Conservation (phyloP, 495 filamentous ascomycete species). For the Saxispiralis lemnorum region DNA sequence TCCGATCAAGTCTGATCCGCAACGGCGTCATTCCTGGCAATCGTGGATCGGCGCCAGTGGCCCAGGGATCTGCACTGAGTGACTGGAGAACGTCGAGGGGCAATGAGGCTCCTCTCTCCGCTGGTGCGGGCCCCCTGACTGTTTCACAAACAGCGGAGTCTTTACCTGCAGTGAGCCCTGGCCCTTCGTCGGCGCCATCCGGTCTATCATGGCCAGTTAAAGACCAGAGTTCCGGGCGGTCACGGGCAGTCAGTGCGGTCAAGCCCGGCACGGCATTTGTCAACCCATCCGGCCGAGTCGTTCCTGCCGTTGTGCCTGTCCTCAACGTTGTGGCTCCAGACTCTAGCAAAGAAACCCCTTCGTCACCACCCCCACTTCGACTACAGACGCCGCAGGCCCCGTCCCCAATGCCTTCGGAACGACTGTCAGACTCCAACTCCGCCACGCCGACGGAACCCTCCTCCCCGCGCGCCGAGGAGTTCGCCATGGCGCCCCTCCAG, state of each 20-base stretch:
- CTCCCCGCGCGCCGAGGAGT: constrained; percentile 17
- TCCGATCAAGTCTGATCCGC: constrained; percentile 49
- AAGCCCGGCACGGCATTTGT: constrained; percentile 15
- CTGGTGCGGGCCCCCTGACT: constrained; percentile 1
- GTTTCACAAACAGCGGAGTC: constrained; percentile 1
- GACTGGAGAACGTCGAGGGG: constrained; percentile 8
- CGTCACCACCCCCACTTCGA: neutral
- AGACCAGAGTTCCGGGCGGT: neutral
- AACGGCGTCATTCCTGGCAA: constrained; percentile 10
- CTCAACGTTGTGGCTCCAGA: constrained; percentile 7
- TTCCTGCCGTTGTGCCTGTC: constrained; percentile 5
- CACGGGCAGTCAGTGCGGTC: constrained; percentile 7
- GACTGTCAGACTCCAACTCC: constrained; percentile 1
- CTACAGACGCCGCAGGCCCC: neutral
- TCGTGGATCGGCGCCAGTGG: constrained; percentile 10
- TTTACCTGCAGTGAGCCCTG: constrained; percentile 6
- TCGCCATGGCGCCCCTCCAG: constrained; percentile 21
- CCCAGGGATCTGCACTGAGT: constrained; percentile 12
- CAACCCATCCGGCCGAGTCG: constrained; percentile 13
- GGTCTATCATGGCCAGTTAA: constrained; percentile 10
- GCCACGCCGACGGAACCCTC: constrained; percentile 8
- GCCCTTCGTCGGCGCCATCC: constrained; percentile 17
- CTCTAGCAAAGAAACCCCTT: neutral
- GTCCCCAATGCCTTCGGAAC: neutral
- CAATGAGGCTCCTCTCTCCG: neutral